Evolutionary conservation across 257 asterid species (phyloP).

Genomic region (Leptodermis oblonga): DNA sequence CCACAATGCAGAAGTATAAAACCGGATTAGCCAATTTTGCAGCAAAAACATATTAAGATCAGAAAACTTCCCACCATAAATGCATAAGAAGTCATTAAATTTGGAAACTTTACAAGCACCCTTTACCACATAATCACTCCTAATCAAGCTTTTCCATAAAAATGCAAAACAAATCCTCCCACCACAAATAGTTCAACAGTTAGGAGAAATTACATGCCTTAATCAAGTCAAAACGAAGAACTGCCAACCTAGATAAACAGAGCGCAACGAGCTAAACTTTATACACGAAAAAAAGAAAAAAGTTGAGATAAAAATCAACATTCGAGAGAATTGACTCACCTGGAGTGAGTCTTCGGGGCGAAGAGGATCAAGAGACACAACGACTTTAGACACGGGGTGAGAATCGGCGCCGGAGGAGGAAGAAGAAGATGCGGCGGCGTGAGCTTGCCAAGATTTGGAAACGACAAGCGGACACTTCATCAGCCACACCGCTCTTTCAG

Average conservation of each 20-base stretch:
- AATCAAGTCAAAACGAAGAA: neutral
- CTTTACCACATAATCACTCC: neutral
- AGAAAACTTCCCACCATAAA: neutral
- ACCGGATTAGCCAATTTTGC: neutral
- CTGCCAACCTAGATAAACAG: neutral
- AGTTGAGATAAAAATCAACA: neutral
- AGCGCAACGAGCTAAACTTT: neutral
- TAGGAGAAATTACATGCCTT: neutral
- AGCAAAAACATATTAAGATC: neutral
- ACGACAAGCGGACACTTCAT: slow-evolving; percentile 91
- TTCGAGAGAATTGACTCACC: slow-evolving; percentile 25
- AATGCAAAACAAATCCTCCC: neutral
- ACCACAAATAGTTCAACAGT: neutral
- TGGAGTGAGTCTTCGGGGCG: slow-evolving; percentile 50
- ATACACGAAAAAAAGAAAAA: neutral
- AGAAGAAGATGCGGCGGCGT: slow-evolving; percentile 36
- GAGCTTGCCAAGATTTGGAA: slow-evolving; percentile 79
- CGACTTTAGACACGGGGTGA: slow-evolving; percentile 65
- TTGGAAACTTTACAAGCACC: neutral
- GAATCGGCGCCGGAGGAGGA: slow-evolving; percentile 37
- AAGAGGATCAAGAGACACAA: slow-evolving; percentile 79
- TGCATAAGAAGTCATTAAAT: neutral
- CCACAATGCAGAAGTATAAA: neutral
- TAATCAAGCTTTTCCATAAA: neutral
- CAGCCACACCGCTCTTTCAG: slow-evolving; percentile 78